Evolutionary conservation across 176 grass and related monocot genomes (phyloP).

Genomic region (Poa annua): DNA sequence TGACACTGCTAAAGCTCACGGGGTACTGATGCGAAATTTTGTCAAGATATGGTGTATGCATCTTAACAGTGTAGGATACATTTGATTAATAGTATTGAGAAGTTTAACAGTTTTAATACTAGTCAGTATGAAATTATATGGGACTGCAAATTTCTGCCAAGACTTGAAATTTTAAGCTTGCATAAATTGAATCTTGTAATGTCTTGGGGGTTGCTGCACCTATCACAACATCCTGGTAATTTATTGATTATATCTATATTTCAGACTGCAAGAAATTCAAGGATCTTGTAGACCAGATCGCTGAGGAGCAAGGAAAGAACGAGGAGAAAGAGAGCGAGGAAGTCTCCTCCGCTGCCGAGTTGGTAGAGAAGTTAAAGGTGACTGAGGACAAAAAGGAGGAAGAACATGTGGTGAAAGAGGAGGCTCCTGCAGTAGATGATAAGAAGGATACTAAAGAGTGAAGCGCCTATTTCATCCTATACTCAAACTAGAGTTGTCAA

Average conservation of each 20-base stretch:
- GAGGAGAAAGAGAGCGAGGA: conserved; percentile 54
- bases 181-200: not conserved
- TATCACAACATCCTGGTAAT: not conserved
- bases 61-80: not conserved
- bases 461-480: not conserved
- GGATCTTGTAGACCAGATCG: conserved; percentile 63
- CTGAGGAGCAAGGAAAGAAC: conserved; percentile 37
- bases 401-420: conserved; percentile 37
- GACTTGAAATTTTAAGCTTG: not conserved
- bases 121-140: not conserved
- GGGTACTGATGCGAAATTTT: not conserved
- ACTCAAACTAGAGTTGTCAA: conserved; percentile 9
- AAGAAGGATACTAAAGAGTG: conserved; percentile 51
- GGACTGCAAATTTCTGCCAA: not conserved
- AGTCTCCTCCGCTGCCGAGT: conserved; percentile 47
- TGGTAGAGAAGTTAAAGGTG: conserved; percentile 59
- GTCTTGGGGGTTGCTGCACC: not conserved
- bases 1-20: not conserved
- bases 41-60: not conserved
- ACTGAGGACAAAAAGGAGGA: conserved; percentile 43
- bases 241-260: conserved; percentile 8
- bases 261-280: conserved; percentile 81
- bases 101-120: not conserved
- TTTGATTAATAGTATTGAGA: not conserved
- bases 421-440: conserved; percentile 22